Percentiles rank a stretch among this genome's conserved stretches.
Evolutionary conservation across 306 rosid genomes (phyloP).

Genomic region (Glycyrrhiza uralensis): DNA sequence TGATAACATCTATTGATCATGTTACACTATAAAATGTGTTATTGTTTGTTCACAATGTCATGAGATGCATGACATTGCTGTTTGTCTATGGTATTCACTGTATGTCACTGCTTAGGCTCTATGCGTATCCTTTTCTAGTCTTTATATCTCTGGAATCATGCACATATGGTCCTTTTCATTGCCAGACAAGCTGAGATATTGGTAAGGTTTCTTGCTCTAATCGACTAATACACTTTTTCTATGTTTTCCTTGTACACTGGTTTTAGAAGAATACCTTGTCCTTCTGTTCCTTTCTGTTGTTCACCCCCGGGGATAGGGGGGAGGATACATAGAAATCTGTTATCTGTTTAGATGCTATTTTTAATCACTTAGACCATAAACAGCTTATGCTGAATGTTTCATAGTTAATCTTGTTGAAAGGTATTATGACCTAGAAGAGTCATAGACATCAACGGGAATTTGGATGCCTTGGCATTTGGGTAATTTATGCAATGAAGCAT

Average conservation of each 20-base stretch:
- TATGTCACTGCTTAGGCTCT: conserved; percentile 4
- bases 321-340: too few relatives aligned
- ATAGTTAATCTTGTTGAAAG: not conserved
- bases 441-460: not conserved
- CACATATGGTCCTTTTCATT: not conserved
- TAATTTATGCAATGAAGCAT: not conserved
- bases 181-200: not conserved
- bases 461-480: not conserved
- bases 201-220: not conserved
- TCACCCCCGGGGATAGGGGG: too few relatives aligned
- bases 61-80: not conserved
- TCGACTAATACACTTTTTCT: not conserved
- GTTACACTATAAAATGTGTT: not conserved
- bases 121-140: too few relatives aligned
- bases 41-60: not conserved
- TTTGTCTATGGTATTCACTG: not conserved
- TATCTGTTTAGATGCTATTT: too few relatives aligned
- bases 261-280: not conserved
- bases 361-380: too few relatives aligned
- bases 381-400: not conserved
- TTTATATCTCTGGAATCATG: too few relatives aligned
- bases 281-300: too few relatives aligned
- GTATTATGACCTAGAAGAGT: not conserved
- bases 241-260: not conserved
- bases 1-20: not conserved